Evolutionary conservation across 2,329 filamentous ascomycete species (phyloP), one percentile per base, ranked within the genome.

Genomic region (Fusarium sacchari): DNA sequence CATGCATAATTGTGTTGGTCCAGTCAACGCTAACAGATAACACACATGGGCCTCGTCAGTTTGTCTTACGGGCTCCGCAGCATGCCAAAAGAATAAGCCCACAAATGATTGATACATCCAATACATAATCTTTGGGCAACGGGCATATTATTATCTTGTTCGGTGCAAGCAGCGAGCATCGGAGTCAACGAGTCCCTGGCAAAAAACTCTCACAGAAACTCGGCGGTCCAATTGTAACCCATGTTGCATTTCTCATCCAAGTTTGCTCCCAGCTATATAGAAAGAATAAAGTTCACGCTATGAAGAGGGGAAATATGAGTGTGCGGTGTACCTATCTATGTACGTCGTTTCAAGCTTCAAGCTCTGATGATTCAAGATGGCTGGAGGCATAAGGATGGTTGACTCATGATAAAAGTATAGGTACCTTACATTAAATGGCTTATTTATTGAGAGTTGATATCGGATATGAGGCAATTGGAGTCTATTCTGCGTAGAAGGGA

Each of bases 1-100:
- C 58, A 70, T 49, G 34, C 65, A 69, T 47, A 32, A 30, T 43
- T 39, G 28, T 43, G 36, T 53, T 47, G 50, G 62, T 43, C 67
- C 65, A 69, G 65, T 69, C 58, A 69, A 58, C 39, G 30, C 32
- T 63, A 32, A 58, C 17, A 42, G 60, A 70, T 65, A 65, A 60
- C 32, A 65, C 67, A 70, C 67, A 70, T 69, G 66, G 60, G 34
- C 39, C 37, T 43, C 28, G 59, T 36, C n/a, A 40, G 22, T 30
- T 64, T 56, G 37, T 42, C 34, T 52, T n/a, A 61, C 24, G 15
- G 26, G 62, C 14, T 69, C 40, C 22, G 39, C 20, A 17, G 18
- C 15, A 22, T 64, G 66, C 65, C 49, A 69, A 69, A 65, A 69
- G 30, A 28, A 39, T n/a, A 36, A 64, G 37, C 30, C 56, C 47